These are phyloP conservation scores for Apostasia shenzhenica DNA, from an alignment of 106 monocot species.

Conservation along the genomic window DNA sequence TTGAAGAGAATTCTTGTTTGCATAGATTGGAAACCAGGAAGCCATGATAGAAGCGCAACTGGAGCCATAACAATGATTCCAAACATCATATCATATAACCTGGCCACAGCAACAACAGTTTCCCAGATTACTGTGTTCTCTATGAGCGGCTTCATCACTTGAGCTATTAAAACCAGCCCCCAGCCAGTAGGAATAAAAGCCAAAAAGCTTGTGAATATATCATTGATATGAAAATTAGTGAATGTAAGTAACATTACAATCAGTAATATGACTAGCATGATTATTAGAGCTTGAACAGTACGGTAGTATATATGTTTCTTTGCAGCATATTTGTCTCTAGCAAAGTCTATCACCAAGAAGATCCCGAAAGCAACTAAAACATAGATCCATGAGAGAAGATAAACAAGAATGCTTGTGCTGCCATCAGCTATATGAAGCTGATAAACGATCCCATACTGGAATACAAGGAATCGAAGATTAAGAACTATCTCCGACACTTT, in stretches of 20 bases:
- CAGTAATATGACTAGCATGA: slow-evolving; percentile 28
- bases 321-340: slow-evolving; percentile 66
- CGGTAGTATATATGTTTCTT: slow-evolving; percentile 86
- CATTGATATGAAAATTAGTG: slow-evolving; percentile 52
- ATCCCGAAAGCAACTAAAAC: slow-evolving; percentile 45
- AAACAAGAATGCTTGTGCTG: slow-evolving; percentile 64
- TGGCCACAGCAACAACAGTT: slow-evolving; percentile 60
- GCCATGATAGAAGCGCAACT: slow-evolving; percentile 78
- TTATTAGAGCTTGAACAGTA: slow-evolving; percentile 54
- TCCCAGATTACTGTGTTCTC: slow-evolving; percentile 59
- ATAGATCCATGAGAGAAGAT: slow-evolving; percentile 78
- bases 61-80: slow-evolving; percentile 76
- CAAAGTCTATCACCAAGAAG: slow-evolving; percentile 58
- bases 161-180: slow-evolving; percentile 72
- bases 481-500: slow-evolving; percentile 70
- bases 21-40: slow-evolving; percentile 90
- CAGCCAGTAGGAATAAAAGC: slow-evolving; percentile 79
- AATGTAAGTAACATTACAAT: slow-evolving; percentile 50
- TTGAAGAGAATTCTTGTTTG: slow-evolving; percentile 95
- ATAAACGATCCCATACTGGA: slow-evolving; percentile 87
- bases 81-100: slow-evolving; percentile 84
- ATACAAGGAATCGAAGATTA: slow-evolving; percentile 78
- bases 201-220: slow-evolving; percentile 79
- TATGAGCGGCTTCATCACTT: slow-evolving; percentile 50
- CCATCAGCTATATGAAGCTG: slow-evolving; percentile 56